These are phyloP conservation scores for Aspergillus glaucus DNA, from an alignment of 2,329 filamentous ascomycete genomes.

Conservation along the genomic window DNA sequence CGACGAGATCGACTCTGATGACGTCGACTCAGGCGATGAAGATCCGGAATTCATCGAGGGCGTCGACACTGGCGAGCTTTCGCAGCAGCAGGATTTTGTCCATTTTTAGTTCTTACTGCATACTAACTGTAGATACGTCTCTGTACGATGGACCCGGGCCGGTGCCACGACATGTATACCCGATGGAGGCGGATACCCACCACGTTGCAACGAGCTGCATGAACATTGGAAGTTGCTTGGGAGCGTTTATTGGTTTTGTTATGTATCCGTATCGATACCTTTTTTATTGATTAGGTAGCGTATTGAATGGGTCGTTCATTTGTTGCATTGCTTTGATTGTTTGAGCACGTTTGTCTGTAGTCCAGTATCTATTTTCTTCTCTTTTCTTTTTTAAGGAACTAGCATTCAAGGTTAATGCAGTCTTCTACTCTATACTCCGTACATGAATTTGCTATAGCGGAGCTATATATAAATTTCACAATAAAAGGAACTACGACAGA, in stretches of 20 bases:
- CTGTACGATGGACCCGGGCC: not conserved
- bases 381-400: too few relatives aligned
- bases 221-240: not conserved
- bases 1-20: slow-evolving; percentile 61
- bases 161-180: not conserved
- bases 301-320: not conserved
- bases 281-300: not conserved
- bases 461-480: too few relatives aligned
- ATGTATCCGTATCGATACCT: not conserved
- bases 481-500: too few relatives aligned
- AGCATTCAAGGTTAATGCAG: too few relatives aligned
- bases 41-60: slow-evolving; percentile 33
- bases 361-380: too few relatives aligned
- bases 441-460: too few relatives aligned
- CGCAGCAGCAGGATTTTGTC: slow-evolving; percentile 51
- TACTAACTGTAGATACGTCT: not conserved
- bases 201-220: not conserved
- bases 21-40: slow-evolving; percentile 61
- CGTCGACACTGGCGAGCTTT: slow-evolving; percentile 41
- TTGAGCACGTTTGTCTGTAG: too few relatives aligned
- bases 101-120: slow-evolving; percentile 29
- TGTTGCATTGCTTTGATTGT: too few relatives aligned
- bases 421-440: too few relatives aligned
- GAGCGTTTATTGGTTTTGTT: not conserved
- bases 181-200: not conserved